Conservation (phyloP, 179 eudicot genomes). For the Pouteria campechiana region DNA sequence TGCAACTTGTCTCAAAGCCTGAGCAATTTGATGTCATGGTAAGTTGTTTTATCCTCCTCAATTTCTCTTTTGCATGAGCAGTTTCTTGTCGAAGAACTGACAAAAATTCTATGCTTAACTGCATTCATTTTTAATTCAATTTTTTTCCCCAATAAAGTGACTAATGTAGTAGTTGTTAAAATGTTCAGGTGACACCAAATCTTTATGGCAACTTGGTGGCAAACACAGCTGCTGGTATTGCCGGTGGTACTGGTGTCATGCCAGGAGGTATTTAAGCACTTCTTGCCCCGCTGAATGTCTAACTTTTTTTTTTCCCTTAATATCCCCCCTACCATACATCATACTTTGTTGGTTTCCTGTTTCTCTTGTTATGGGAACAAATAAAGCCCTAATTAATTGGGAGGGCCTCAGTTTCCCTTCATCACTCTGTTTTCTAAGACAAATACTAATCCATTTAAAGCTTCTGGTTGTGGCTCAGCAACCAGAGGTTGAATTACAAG, state of each 20-base stretch:
- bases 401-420: too few species aligned
- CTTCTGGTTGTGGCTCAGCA: too few species aligned
- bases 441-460: too few species aligned
- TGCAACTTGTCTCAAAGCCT: conserved; percentile 96
- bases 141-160: neutral
- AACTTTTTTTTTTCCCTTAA: too few species aligned
- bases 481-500: too few species aligned
- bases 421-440: too few species aligned
- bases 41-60: conserved; percentile 13
- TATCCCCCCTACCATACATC: too few species aligned
- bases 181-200: conserved; percentile 98
- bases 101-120: too few species aligned
- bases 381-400: neutral
- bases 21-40: conserved; percentile 99
- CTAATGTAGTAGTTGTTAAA: conserved; percentile 5
- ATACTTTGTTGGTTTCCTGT: too few species aligned
- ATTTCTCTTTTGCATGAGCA: too few species aligned
- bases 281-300: neutral
- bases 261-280: conserved; percentile 84
- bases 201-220: conserved; percentile 88
- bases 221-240: conserved; percentile 97
- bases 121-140: too few species aligned
- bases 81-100: too few species aligned
- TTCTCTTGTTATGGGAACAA: neutral
- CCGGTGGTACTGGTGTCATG: conserved; percentile 98